Percentiles rank a stretch among this genome's conserved stretches.
These are phyloP conservation scores for Gentiana dahurica DNA, from an alignment of 257 asterid species.

Conservation along the genomic window DNA sequence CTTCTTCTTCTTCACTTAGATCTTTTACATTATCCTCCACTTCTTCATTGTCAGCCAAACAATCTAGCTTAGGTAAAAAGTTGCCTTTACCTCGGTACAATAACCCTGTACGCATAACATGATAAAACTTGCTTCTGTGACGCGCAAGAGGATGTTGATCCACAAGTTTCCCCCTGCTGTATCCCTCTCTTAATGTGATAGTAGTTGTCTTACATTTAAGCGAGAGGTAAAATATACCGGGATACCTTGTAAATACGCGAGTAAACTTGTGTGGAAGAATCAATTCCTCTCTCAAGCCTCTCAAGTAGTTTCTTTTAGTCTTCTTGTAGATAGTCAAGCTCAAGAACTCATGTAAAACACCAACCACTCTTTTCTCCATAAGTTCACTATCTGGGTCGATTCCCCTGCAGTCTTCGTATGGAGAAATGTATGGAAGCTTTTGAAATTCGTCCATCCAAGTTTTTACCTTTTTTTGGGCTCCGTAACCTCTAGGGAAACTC, in stretches of 20 bases:
- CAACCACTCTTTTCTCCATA: conserved; percentile 95
- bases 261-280: conserved; percentile 88
- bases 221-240: conserved; percentile 84
- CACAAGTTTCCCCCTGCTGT: conserved; percentile 59
- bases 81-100: conserved; percentile 64
- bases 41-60: conserved; percentile 22
- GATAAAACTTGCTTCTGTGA: conserved; percentile 64
- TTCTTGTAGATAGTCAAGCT: conserved; percentile 71
- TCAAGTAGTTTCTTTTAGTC: conserved; percentile 81
- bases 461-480: conserved; percentile 84
- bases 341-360: conserved; percentile 78
- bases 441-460: conserved; percentile 98
- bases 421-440: conserved; percentile 88
- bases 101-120: conserved; percentile 85
- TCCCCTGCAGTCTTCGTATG: conserved; percentile 72
- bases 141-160: conserved; percentile 58
- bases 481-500: conserved; percentile 94
- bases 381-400: conserved; percentile 80
- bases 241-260: conserved; percentile 80
- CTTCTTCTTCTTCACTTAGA: conserved; percentile 13
- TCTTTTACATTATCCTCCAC: conserved; percentile 17
- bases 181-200: conserved; percentile 79
- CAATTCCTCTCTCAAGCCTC: conserved; percentile 75
- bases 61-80: conserved; percentile 38
- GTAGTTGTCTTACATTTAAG: conserved; percentile 89